These are phyloP conservation scores for Thecaphora thlaspeos DNA, from an alignment of 1,284 basidiomycete species.

Conservation along the genomic window DNA sequence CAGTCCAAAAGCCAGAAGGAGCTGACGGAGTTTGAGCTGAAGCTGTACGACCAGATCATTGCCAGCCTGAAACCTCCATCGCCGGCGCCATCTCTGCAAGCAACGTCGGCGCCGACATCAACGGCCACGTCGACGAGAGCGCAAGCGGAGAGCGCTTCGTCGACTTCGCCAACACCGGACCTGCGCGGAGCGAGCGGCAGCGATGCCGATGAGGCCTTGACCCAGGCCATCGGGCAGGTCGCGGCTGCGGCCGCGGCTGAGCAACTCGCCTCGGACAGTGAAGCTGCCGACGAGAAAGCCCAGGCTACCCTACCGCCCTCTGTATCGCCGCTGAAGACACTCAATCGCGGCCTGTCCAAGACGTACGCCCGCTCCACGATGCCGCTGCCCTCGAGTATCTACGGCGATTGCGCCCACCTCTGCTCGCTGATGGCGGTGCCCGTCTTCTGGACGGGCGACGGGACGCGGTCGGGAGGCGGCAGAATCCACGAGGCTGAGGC, in stretches of 20 bases:
- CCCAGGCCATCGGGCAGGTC: too few species aligned
- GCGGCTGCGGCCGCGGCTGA: too few species aligned
- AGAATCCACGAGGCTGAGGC: conserved; percentile 57
- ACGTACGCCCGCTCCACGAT: conserved; percentile 39
- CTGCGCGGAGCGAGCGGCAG: too few species aligned
- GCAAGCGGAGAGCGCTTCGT: too few species aligned
- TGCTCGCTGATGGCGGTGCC: conserved; percentile 44
- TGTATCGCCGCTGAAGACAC: conserved; percentile 16
- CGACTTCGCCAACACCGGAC: too few species aligned
- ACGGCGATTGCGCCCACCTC: conserved; percentile 40
- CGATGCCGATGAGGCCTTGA: too few species aligned
- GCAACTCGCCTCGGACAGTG: too few species aligned
- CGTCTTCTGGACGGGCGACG: conserved; percentile 51
- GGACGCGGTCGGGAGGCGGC: conserved; percentile 35
- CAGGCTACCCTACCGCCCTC: conserved; percentile 1
- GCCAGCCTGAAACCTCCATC: background rate
- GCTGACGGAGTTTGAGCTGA: conserved; percentile 22
- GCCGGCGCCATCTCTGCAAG: too few species aligned
- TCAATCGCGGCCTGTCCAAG: conserved; percentile 28
- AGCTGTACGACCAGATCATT: conserved; percentile 23
- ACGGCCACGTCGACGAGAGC: too few species aligned
- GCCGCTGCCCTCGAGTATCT: conserved; percentile 33
- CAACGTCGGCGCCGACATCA: too few species aligned
- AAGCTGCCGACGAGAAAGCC: background rate
- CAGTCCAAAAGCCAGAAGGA: conserved; percentile 26